These are phyloP conservation scores for Aspergillus amoenus DNA, from an alignment of 2,329 filamentous ascomycete genomes.

Conservation along the genomic window DNA sequence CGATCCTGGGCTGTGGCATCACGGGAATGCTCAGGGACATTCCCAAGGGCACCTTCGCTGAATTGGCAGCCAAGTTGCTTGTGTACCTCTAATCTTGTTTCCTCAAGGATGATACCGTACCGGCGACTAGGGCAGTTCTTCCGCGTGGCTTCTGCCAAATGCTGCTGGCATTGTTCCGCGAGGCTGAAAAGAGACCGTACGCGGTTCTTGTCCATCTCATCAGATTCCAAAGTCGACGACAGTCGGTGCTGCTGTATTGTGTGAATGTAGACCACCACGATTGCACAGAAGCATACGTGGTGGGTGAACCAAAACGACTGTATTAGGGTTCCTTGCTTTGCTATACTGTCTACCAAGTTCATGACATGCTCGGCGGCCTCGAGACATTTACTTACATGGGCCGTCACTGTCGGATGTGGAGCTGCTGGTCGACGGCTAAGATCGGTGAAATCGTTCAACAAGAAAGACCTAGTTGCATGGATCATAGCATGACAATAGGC, in stretches of 20 bases:
- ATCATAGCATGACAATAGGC: constrained; percentile 42
- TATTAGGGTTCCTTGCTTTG: constrained; percentile 36
- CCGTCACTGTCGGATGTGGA: constrained; percentile 32
- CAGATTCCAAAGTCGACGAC: constrained; percentile 18
- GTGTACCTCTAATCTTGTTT: constrained; percentile 45
- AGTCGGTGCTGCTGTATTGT: constrained; percentile 41
- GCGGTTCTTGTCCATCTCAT: constrained; percentile 19
- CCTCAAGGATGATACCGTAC: constrained; percentile 51
- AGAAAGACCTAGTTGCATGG: constrained; percentile 38
- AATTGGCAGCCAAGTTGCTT: constrained; percentile 28
- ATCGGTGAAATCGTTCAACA: constrained; percentile 39
- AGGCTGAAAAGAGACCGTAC: constrained; percentile 39
- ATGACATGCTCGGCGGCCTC: constrained; percentile 43
- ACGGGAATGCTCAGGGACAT: background rate
- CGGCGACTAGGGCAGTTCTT: constrained; percentile 49
- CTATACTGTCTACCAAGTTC: constrained; percentile 35
- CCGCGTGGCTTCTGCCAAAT: constrained; percentile 48
- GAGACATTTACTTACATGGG: constrained; percentile 45
- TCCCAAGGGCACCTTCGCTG: background rate
- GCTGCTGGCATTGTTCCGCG: constrained; percentile 46
- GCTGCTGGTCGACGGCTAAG: constrained; percentile 30
- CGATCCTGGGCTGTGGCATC: background rate
- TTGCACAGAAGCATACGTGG: constrained; percentile 44
- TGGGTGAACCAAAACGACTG: constrained; percentile 47
- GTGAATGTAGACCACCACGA: constrained; percentile 44